A percentile compares a stretch with the other conserved stretches of the same genome.
Conservation (phyloP, 805 yeast genomes). For the Yarrowia divulgata region DNA sequence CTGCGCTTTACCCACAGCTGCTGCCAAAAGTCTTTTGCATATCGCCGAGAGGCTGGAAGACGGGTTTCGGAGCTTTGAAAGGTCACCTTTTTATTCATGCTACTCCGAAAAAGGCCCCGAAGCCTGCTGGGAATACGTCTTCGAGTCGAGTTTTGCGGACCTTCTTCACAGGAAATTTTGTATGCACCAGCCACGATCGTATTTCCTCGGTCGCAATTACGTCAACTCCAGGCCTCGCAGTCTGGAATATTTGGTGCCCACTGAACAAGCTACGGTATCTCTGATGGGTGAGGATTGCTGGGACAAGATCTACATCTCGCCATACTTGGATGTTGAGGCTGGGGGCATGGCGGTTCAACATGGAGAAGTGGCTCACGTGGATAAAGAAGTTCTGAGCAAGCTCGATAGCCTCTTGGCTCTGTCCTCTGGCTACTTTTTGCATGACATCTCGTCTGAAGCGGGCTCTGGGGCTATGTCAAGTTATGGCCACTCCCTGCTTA, state of each 20-base stretch:
- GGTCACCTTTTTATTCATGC: neutral
- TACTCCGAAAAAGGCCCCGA: neutral
- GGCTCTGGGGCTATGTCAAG: no score
- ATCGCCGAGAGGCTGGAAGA: neutral
- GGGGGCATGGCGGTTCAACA: neutral
- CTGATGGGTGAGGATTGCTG: neutral
- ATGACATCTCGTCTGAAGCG: neutral
- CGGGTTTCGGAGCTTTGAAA: neutral
- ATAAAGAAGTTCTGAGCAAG: no score
- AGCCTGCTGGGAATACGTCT: neutral
- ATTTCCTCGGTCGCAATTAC: neutral
- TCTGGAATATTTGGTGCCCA: neutral
- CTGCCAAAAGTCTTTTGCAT: neutral
- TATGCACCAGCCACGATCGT: neutral
- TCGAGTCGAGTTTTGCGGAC: conserved; percentile 1
- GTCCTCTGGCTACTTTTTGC: neutral
- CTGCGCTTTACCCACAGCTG: neutral
- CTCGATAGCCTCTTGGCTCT: neutral
- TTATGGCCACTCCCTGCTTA: no score
- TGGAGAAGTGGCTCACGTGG: neutral
- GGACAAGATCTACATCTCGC: neutral
- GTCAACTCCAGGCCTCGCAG: neutral
- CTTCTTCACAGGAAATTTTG: neutral
- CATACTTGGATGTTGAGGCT: conserved; percentile 1
- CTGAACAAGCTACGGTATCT: neutral